These are phyloP conservation scores for Neolentinus lepideus DNA, from an alignment of 1,284 basidiomycete genomes.

Conservation along the genomic window DNA sequence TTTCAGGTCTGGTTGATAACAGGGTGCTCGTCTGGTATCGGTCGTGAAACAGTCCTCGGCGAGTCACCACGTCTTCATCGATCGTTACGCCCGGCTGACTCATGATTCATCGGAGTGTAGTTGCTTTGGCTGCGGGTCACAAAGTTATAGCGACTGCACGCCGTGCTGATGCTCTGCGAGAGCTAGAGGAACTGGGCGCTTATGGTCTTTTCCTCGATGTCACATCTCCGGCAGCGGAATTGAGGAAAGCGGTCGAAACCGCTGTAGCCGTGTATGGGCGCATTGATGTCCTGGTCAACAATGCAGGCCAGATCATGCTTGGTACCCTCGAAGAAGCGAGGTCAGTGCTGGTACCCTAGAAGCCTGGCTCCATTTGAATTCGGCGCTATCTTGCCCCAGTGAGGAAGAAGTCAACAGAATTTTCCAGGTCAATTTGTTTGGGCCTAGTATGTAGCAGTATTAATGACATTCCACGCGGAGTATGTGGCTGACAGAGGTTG, in stretches of 20 bases:
- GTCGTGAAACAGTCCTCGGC: no score
- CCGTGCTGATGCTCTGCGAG: constrained; percentile 4
- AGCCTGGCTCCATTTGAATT: neutral
- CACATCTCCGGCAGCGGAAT: neutral
- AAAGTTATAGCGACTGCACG: constrained; percentile 11
- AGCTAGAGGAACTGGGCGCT: constrained; percentile 10
- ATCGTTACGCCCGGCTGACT: no score
- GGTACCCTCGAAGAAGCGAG: constrained; percentile 10
- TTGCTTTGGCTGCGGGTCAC: constrained; percentile 8
- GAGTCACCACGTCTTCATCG: no score
- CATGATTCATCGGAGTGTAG: neutral
- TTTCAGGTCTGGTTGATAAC: no score
- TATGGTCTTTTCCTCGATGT: constrained; percentile 10
- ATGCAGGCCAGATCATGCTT: constrained; percentile 6
- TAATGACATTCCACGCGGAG: neutral
- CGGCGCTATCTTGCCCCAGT: no score
- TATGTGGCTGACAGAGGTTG: constrained; percentile 14
- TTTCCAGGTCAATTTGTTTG: neutral
- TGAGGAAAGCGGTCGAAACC: neutral
- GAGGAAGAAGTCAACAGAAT: neutral
- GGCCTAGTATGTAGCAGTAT: neutral
- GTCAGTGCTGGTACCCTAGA: constrained; percentile 12
- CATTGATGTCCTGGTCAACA: constrained; percentile 9
- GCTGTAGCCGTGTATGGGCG: constrained; percentile 4
- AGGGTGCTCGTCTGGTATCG: no score